Evolutionary conservation across 805 yeast species (phyloP).

Genomic region (Candida orba): DNA sequence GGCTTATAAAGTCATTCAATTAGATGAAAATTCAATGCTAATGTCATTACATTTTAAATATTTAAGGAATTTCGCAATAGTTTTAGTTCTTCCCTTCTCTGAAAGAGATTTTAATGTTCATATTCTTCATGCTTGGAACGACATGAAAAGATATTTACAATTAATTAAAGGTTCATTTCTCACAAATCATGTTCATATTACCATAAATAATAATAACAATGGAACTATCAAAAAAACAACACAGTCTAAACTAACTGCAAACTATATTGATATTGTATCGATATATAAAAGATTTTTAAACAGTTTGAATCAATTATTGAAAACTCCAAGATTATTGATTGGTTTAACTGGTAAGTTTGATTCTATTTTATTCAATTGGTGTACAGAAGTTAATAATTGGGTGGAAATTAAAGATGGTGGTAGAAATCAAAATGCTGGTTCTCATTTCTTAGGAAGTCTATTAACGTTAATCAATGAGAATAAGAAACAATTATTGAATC

Average conservation of each 20-base stretch:
- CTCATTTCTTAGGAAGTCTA: conserved; percentile 18
- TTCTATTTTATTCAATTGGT: conserved; percentile 30
- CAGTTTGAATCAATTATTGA: conserved; percentile 24
- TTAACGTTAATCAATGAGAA: conserved; percentile 13
- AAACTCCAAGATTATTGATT: conserved; percentile 30
- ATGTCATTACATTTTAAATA: conserved; percentile 28
- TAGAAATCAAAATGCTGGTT: conserved; percentile 11
- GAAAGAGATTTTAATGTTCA: conserved; percentile 21
- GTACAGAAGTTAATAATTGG: conserved; percentile 33
- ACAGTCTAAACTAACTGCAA: conserved; percentile 6
- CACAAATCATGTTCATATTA: conserved; percentile 11
- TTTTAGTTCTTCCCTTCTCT: conserved; percentile 24
- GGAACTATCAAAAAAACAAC: not conserved
- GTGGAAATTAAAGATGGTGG: conserved; percentile 37
- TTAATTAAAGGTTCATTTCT: conserved; percentile 23
- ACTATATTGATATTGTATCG: conserved; percentile 20
- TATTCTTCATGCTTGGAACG: conserved; percentile 28
- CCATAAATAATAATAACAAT: too few relatives aligned
- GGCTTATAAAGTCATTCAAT: conserved; percentile 13
- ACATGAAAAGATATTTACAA: conserved; percentile 24
- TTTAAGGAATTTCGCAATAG: conserved; percentile 24
- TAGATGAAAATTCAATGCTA: conserved; percentile 26
- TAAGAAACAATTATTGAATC: conserved; percentile 11
- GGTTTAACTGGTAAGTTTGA: conserved; percentile 24
- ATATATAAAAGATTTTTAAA: conserved; percentile 26